These are phyloP conservation scores for Phyllosticta paracitricarpa DNA, from an alignment of 2,329 filamentous ascomycete genomes.

Conservation along the genomic window DNA sequence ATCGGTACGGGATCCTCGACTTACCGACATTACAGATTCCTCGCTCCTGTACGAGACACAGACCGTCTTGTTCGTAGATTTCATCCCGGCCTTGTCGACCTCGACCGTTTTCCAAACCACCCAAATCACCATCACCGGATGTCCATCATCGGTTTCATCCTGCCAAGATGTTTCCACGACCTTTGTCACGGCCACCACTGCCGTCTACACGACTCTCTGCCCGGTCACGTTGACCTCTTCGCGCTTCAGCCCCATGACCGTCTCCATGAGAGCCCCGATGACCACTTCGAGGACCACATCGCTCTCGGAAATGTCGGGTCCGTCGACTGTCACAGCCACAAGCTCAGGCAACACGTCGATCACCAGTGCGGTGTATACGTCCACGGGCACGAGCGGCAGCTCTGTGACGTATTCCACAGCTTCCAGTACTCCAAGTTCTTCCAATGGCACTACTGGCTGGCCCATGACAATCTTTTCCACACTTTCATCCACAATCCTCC, in stretches of 20 bases:
- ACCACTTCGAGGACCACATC: not conserved
- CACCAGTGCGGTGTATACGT: not conserved
- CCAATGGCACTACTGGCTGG: not conserved
- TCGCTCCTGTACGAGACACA: not conserved
- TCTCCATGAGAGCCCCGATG: not conserved
- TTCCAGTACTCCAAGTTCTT: slow-evolving; percentile 1
- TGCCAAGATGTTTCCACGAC: slow-evolving; percentile 28
- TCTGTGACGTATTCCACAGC: not conserved
- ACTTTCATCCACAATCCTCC: not conserved
- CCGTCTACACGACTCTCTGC: slow-evolving; percentile 36
- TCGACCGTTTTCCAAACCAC: slow-evolving; percentile 34
- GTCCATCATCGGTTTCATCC: slow-evolving; percentile 27
- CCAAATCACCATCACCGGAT: slow-evolving; percentile 33
- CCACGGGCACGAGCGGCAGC: not conserved
- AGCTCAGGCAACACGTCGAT: not conserved
- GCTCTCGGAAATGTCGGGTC: not conserved
- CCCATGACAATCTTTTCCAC: slow-evolving; percentile 4
- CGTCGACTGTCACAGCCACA: not conserved
- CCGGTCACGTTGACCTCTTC: slow-evolving; percentile 24
- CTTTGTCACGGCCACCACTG: slow-evolving; percentile 30
- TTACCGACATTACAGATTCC: not conserved
- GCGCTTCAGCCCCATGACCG: not conserved
- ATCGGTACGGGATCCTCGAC: not conserved
- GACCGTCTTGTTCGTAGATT: slow-evolving; percentile 15
- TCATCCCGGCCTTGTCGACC: slow-evolving; percentile 25